These are phyloP conservation scores for Termitomyces eurrhizus DNA, from an alignment of 768 basidiomycete genomes.

Conservation along the genomic window DNA sequence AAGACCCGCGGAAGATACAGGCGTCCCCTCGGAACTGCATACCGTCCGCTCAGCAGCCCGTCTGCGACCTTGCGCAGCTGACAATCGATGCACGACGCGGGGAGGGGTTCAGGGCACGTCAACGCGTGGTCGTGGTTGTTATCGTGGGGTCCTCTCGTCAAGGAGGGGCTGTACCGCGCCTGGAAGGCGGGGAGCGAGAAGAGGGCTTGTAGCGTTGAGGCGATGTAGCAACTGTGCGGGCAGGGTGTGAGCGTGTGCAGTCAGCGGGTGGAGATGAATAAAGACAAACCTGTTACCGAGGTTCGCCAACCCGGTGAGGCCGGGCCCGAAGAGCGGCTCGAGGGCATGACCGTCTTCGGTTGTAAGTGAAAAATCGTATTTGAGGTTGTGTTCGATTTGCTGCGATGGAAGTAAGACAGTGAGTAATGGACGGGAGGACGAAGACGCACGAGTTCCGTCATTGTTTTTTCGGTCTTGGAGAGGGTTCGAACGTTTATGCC, in stretches of 20 bases:
- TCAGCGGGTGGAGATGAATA: neutral
- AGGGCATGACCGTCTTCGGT: conserved; percentile 84
- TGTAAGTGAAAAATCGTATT: conserved; percentile 90
- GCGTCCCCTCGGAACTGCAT: conserved; percentile 59
- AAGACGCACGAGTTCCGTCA: conserved; percentile 82
- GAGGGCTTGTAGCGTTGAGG: conserved; percentile 83
- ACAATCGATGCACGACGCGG: conserved; percentile 89
- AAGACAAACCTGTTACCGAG: conserved; percentile 73
- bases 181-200: conserved; percentile 82
- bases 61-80: conserved; percentile 92
- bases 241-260: conserved; percentile 37
- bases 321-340: conserved; percentile 84
- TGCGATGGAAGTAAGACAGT: conserved; percentile 14
- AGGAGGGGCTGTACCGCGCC: conserved; percentile 50
- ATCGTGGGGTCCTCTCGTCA: neutral
- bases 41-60: conserved; percentile 89
- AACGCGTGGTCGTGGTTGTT: conserved; percentile 41
- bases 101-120: conserved; percentile 61
- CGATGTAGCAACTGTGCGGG: conserved; percentile 91
- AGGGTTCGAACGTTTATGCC: conserved; percentile 83
- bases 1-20: neutral
- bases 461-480: conserved; percentile 92
- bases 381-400: conserved; percentile 97
- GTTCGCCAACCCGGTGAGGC: conserved; percentile 86
- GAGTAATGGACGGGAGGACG: neutral